Evolutionary conservation across 1,139 yeast species (phyloP).

Genomic region (Chernovozyma sophiae-reginae): DNA sequence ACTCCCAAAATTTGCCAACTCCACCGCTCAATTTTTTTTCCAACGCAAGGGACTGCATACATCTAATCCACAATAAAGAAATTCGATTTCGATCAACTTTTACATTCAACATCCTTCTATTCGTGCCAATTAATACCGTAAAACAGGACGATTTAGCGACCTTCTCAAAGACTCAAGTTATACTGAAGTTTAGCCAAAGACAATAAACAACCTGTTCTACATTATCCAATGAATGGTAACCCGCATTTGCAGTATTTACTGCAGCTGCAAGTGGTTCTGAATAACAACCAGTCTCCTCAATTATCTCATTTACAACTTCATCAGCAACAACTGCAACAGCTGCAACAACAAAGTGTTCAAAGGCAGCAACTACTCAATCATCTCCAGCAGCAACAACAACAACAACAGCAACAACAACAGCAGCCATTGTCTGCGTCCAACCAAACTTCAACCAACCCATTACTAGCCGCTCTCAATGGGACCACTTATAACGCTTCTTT

Average conservation of each 20-base stretch:
- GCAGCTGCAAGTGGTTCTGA: slow-evolving; percentile 27
- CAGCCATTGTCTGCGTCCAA: slow-evolving; percentile 16
- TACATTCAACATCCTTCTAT: too few relatives aligned
- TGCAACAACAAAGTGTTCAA: slow-evolving; percentile 6
- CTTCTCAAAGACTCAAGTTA: too few relatives aligned
- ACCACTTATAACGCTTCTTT: slow-evolving; percentile 17
- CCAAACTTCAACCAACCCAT: slow-evolving; percentile 25
- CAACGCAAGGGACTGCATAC: too few relatives aligned
- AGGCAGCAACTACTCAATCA: slow-evolving; percentile 10
- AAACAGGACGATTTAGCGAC: too few relatives aligned
- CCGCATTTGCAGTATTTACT: slow-evolving; percentile 45
- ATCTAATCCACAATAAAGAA: too few relatives aligned
- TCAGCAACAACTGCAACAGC: slow-evolving; percentile 13
- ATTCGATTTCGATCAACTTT: too few relatives aligned
- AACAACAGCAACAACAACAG: slow-evolving; percentile 33
- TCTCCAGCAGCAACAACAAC: slow-evolving; percentile 32
- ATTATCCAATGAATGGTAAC: slow-evolving; percentile 27
- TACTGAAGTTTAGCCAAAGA: too few relatives aligned
- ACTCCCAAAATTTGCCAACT: too few relatives aligned
- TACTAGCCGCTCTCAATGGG: slow-evolving; percentile 36
- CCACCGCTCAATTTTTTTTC: too few relatives aligned
- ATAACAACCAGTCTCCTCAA: slow-evolving; percentile 34
- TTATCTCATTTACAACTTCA: slow-evolving; percentile 32
- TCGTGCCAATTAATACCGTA: too few relatives aligned
- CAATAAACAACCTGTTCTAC: too few relatives aligned